Evolutionary conservation across 306 rosid genomes (phyloP).

Genomic region (Amphicarpaea edgeworthii): DNA sequence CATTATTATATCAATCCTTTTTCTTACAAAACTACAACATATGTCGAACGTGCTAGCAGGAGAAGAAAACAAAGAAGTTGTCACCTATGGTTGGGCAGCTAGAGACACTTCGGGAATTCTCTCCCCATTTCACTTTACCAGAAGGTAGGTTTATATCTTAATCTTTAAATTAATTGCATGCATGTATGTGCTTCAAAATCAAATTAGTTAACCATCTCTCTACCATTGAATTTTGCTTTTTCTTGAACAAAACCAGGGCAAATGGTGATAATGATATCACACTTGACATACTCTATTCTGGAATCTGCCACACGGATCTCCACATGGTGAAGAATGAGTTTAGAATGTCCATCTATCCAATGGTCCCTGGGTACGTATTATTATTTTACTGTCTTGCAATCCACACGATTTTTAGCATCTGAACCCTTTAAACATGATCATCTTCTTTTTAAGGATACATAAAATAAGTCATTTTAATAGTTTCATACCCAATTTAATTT

Average conservation of each 20-base stretch:
- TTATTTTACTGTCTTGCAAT: too few relatives aligned
- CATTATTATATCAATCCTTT: neutral
- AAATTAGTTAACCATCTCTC: neutral
- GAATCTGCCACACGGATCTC: constrained; percentile 59
- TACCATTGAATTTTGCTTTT: neutral
- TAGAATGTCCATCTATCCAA: constrained; percentile 51
- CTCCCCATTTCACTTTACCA: constrained; percentile 43
- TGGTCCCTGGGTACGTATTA: constrained; percentile 56
- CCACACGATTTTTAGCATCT: too few relatives aligned
- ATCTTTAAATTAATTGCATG: neutral
- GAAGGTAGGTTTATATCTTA: constrained; percentile 33
- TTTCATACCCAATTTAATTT: too few relatives aligned
- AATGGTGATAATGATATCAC: constrained; percentile 48
- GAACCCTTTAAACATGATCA: too few relatives aligned
- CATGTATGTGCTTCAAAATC: neutral
- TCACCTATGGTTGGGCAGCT: constrained; percentile 50
- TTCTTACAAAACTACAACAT: constrained; percentile 1
- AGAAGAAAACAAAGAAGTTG: constrained; percentile 26
- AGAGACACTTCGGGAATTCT: constrained; percentile 47
- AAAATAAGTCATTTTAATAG: too few relatives aligned
- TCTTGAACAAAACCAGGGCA: constrained; percentile 32
- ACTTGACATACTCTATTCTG: constrained; percentile 45
- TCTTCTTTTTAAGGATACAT: too few relatives aligned
- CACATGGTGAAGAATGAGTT: constrained; percentile 48
- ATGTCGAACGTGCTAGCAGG: constrained; percentile 34